Base-by-base conservation (phyloP, 176 grass and related monocot species). In the Cocos nucifera region DNA sequence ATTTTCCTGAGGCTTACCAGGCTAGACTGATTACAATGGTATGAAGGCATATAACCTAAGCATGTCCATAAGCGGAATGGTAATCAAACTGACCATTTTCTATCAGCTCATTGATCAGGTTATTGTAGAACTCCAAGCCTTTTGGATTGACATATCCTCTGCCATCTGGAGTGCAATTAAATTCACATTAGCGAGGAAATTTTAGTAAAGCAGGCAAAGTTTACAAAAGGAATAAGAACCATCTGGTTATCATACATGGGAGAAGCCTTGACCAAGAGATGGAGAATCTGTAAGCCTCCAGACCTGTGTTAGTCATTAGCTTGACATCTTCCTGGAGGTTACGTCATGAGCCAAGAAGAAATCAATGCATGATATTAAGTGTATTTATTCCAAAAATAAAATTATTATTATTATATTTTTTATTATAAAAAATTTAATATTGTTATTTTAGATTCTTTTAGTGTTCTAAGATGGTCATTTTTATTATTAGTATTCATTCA, bases 201-300 rank as follows among this genome's bases (percentile, higher is more conserved):
- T 63, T 35, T 49, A 49, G 17, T 12, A 23, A n/a, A 57, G 50
- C 24, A 5, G 25, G 32, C 12, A 23, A 7, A 67, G 29, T 61
- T 50, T 50, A 58, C 17, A 57, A 19, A 19, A 32, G 51, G 8
- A 16, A 0, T 2, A 2, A 24, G 19, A 23, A 16, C 19, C 19
- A 66, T 54, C 49, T 44, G 8, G 16, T 20, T 53, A 57, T 69
- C 50, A 16, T 65, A 86, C 83, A 22, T 80, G 87, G 83, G 17
- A 91, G 70, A 74, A 91, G 79, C 72, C 83, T 86, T 51, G 87
- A 49, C 87, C 87, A 91, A 17, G 87, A 79, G 39, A 91, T 91
- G 60, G 87, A 91, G 57, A 91, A 83, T 57, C 76, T 79, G 28
- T 91, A 91, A 28, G 87, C 79, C 57, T 91, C 87, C 5, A 91